These are phyloP conservation scores for Cercospora sesami DNA, from an alignment of 2,329 filamentous ascomycete genomes.

Conservation along the genomic window DNA sequence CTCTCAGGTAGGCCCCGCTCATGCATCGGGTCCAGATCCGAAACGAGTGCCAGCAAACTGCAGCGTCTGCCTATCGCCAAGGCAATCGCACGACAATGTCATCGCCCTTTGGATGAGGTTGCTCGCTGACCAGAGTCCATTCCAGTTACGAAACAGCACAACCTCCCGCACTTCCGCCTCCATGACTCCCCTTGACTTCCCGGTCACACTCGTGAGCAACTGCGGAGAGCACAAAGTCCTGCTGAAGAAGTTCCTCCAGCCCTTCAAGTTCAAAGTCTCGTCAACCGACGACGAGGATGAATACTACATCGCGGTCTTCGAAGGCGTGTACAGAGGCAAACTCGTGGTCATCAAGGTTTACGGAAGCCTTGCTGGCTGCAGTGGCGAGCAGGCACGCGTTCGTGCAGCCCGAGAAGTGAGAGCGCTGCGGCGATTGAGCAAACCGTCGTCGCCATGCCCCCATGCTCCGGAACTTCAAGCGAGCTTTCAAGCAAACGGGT, in stretches of 20 bases:
- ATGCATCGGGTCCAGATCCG: not conserved
- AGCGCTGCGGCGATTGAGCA: not conserved
- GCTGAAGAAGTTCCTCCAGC: not conserved
- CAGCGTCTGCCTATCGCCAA: not conserved
- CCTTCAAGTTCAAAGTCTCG: not conserved
- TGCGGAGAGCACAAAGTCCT: not conserved
- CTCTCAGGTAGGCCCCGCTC: no score
- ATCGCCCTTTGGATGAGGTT: not conserved
- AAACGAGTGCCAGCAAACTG: not conserved
- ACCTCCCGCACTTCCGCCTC: not conserved
- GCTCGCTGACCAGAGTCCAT: not conserved
- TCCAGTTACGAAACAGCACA: not conserved
- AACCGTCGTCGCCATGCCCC: not conserved
- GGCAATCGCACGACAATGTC: not conserved
- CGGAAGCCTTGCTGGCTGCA: no score
- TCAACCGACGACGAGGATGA: not conserved
- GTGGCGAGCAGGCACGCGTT: no score
- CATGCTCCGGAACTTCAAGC: not conserved
- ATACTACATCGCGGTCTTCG: not conserved
- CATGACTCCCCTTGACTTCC: not conserved
- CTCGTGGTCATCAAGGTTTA: not conserved
- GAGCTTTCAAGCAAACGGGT: no score
- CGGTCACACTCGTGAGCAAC: not conserved
- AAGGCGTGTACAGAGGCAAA: not conserved
- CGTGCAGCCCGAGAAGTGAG: not conserved